Evolutionary conservation across 306 rosid genomes (phyloP), one percentile per base, ranked within the genome.

Genomic region (Cucurbita pepo): DNA sequence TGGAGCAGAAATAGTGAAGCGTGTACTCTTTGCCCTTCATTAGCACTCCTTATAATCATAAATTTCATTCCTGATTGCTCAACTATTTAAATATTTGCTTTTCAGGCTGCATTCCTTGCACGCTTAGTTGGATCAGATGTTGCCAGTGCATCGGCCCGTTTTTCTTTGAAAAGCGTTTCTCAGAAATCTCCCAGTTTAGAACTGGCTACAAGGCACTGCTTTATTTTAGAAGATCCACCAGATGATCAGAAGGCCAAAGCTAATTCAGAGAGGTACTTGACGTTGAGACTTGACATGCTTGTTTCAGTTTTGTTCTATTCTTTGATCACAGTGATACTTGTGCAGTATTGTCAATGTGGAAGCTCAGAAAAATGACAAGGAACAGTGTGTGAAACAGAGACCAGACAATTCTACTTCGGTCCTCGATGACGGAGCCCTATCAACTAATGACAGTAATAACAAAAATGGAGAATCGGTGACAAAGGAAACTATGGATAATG

Each of bases 81-180:
- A 15, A 50, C 57, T 48, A 4, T 7, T 48, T 13, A 69, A 69
- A 22, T 8, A 69, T 22, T 30, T 82, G 67, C 76, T 71, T 80
- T 76, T 44, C 86, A 92, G 97, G 96, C 95, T 77, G 81, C 86
- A 55, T 88, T 92, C 83, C 86, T 90, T 30, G 82, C 88, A 82
- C 85, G 80, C 45, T 77, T 92, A 82, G 89, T 84, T 74, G 92
- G 96, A 82, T 76, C 97, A 60, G 96, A 92, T 79, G 53, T 84
- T 78, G 95, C 87, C 16, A 78, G 86, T 85, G 95, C 92, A 71
- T 89, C 97, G 54, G 85, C 96, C 22, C 97, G 82, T 81, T 79
- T 79, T 75, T 88, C 91, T 64, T 76, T 90, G 55, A 92, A 90
- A 79, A 82, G 91, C 75, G 43, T 88, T 52, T 82, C 88, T 70